Evolutionary conservation across 257 asterid species (phyloP).

Genomic region (Nemophila menziesii): DNA sequence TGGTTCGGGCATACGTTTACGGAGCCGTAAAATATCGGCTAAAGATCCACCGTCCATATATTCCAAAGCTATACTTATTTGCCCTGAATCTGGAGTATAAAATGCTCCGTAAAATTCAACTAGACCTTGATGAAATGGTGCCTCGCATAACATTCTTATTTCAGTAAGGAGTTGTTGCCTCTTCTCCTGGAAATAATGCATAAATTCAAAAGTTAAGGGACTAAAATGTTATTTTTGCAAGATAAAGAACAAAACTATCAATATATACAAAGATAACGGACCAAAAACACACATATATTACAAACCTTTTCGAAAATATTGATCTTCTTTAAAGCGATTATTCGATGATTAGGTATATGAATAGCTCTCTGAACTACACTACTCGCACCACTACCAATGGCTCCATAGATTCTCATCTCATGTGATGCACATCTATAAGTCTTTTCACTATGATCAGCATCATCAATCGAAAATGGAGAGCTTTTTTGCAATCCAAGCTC

Average conservation of each 20-base stretch:
- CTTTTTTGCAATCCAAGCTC: conserved; percentile 94
- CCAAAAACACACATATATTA: not conserved
- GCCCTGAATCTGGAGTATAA: conserved; percentile 96
- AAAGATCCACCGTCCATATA: conserved; percentile 98
- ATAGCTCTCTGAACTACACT: conserved; percentile 98
- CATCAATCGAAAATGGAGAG: conserved; percentile 41
- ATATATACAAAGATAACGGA: no score
- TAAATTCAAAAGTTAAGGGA: no score
- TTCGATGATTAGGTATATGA: conserved; percentile 86
- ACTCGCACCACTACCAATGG: conserved; percentile 96
- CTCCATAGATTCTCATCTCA: conserved; percentile 89
- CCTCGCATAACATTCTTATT: conserved; percentile 87
- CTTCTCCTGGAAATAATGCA: not conserved
- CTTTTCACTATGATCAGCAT: conserved; percentile 54
- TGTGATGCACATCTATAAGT: conserved; percentile 86
- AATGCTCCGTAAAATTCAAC: conserved; percentile 94
- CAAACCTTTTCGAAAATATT: conserved; percentile 91
- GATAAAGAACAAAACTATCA: no score
- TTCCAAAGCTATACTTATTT: conserved; percentile 93
- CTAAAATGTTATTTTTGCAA: no score
- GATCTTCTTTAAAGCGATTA: conserved; percentile 93
- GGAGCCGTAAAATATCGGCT: conserved; percentile 63
- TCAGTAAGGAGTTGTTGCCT: conserved; percentile 97
- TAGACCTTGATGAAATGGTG: conserved; percentile 83
- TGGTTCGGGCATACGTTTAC: conserved; percentile 65